Conservation (phyloP, 768 basidiomycete genomes). For the Tephrocybe sp. region DNA sequence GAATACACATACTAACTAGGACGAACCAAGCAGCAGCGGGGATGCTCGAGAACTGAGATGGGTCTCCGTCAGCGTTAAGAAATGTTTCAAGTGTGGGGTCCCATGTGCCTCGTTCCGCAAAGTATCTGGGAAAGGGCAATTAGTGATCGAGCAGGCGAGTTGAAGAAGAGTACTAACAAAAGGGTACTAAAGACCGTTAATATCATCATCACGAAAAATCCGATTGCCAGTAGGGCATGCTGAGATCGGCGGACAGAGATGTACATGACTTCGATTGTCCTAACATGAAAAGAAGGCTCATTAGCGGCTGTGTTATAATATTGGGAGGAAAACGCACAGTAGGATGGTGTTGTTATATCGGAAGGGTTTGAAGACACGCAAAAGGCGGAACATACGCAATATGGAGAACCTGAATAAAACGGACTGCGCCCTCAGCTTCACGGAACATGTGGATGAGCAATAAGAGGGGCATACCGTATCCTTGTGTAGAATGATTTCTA, state of each 20-base stretch:
- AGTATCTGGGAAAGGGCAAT: conserved; percentile 51
- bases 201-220: conserved; percentile 87
- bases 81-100: conserved; percentile 77
- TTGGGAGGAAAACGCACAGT: conserved; percentile 46
- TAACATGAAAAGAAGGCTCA: conserved; percentile 20
- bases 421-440: conserved; percentile 41
- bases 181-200: conserved; percentile 86
- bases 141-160: neutral
- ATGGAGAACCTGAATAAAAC: conserved; percentile 91
- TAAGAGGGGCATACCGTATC: conserved; percentile 64
- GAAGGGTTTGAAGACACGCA: conserved; percentile 90
- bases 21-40: conserved; percentile 68
- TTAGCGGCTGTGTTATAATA: neutral
- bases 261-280: conserved; percentile 92
- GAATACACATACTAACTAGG: conserved; percentile 61
- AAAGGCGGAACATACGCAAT: conserved; percentile 81
- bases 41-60: conserved; percentile 66
- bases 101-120: conserved; percentile 90
- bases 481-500: conserved; percentile 79
- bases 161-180: conserved; percentile 41
- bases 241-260: conserved; percentile 82
- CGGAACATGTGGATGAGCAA: neutral
- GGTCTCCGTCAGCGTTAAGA: conserved; percentile 82
- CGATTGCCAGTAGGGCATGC: conserved; percentile 82
- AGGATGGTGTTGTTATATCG: conserved; percentile 79